phyloP scores from a whole-genome alignment of 225 moss, liverwort and hornwort genomes.

The Polytrichum commune region DNA sequence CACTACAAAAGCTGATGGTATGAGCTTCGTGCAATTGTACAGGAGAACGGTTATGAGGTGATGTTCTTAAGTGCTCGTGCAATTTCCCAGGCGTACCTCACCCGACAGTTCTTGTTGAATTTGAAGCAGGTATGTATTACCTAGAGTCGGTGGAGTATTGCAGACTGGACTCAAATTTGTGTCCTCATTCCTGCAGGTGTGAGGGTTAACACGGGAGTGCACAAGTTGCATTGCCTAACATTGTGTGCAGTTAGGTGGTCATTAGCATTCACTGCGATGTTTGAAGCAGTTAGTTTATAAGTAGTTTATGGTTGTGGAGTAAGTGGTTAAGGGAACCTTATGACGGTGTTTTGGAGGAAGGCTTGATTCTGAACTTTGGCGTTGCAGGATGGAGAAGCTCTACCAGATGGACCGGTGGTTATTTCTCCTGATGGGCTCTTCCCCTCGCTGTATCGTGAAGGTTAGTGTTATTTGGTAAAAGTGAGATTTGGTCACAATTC shows the following conservation, averaged over 20 bases:
- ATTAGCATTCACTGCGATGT: too few relatives aligned
- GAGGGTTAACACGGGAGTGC: too few relatives aligned
- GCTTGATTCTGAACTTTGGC: background rate
- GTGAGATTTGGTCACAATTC: too few relatives aligned
- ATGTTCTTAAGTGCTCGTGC: conserved; percentile 98
- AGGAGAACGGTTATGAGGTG: conserved; percentile 98
- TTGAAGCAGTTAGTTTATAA: too few relatives aligned
- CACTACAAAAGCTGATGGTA: conserved; percentile 12
- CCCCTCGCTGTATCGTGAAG: conserved; percentile 98
- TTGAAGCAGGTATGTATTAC: conserved; percentile 68
- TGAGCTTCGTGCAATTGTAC: conserved; percentile 16
- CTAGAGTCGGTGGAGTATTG: too few relatives aligned
- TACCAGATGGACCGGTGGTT: conserved; percentile 97
- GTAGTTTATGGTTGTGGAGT: too few relatives aligned
- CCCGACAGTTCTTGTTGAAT: conserved; percentile 84
- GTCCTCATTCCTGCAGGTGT: too few relatives aligned
- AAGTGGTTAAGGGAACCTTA: too few relatives aligned
- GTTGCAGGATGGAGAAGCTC: conserved; percentile 86
- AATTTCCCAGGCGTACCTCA: conserved; percentile 95
- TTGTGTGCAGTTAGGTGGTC: too few relatives aligned
- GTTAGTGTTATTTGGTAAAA: conserved; percentile 18
- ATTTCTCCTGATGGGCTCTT: conserved; percentile 98
- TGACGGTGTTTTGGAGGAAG: too few relatives aligned
- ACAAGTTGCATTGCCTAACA: too few relatives aligned
- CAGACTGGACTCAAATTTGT: too few relatives aligned